Evolutionary conservation across 2,329 filamentous ascomycete species (phyloP).

Genomic region (Ascochyta lentis): DNA sequence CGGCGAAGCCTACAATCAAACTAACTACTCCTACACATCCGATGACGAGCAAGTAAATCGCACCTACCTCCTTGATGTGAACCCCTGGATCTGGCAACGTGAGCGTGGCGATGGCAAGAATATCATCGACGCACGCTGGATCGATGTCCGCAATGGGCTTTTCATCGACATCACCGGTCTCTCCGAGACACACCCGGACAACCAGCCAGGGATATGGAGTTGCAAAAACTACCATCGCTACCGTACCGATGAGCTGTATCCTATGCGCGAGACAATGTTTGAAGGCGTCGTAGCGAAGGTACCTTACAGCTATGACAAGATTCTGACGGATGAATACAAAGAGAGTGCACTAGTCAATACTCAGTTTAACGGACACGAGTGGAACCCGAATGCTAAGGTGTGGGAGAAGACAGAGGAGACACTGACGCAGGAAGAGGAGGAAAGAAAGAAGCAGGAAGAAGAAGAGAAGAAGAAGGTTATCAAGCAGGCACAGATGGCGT

Average conservation of each 20-base stretch:
- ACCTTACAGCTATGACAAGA: slow-evolving; percentile 71
- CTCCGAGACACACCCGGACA: slow-evolving; percentile 67
- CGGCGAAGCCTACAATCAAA: slow-evolving; percentile 71
- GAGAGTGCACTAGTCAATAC: slow-evolving; percentile 66
- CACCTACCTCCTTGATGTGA: slow-evolving; percentile 77
- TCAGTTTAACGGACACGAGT: slow-evolving; percentile 66
- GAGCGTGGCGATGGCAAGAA: slow-evolving; percentile 72
- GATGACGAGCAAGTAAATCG: slow-evolving; percentile 50
- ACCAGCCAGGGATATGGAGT: slow-evolving; percentile 70
- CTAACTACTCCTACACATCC: slow-evolving; percentile 57
- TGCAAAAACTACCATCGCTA: slow-evolving; percentile 85
- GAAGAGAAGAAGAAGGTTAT: slow-evolving; percentile 16
- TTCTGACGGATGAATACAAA: slow-evolving; percentile 71
- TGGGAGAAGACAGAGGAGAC: slow-evolving; percentile 59
- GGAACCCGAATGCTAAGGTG: slow-evolving; percentile 64
- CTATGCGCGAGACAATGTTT: slow-evolving; percentile 74
- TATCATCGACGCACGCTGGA: slow-evolving; percentile 85
- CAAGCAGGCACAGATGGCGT: slow-evolving; percentile 25
- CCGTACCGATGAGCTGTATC: slow-evolving; percentile 73
- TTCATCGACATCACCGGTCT: slow-evolving; percentile 86
- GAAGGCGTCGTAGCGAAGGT: slow-evolving; percentile 75
- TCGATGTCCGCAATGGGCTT: slow-evolving; percentile 76
- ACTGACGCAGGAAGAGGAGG: slow-evolving; percentile 19
- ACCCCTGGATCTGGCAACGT: slow-evolving; percentile 70
- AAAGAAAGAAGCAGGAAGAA: slow-evolving; percentile 20